These are phyloP conservation scores for Fusarium succisae DNA, from an alignment of 2,329 filamentous ascomycete genomes.

Conservation along the genomic window DNA sequence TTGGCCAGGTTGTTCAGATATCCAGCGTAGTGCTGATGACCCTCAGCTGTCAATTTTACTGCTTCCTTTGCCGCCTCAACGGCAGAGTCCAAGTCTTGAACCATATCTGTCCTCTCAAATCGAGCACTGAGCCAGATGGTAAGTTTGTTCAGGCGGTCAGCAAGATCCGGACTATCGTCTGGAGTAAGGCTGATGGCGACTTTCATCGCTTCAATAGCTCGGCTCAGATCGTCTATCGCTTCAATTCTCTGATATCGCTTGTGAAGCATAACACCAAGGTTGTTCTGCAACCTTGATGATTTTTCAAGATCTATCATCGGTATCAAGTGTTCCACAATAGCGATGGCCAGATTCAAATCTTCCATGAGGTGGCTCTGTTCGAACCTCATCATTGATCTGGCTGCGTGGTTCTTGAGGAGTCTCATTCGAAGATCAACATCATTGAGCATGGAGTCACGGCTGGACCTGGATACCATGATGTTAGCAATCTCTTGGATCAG, in stretches of 20 bases:
- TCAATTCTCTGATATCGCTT: not conserved
- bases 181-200: not conserved
- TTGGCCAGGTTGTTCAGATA: not conserved
- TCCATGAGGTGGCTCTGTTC: not conserved
- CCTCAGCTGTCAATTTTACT: not conserved
- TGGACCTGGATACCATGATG: not conserved
- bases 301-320: accelerated
- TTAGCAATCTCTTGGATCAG: not conserved
- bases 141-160: not conserved
- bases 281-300: not conserved
- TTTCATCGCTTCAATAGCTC: not conserved
- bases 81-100: not conserved
- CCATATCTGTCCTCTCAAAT: not conserved
- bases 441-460: not conserved
- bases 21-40: not conserved
- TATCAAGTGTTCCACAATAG: not conserved
- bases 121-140: not conserved
- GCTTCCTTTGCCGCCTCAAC: not conserved
- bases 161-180: not conserved
- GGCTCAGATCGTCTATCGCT: not conserved
- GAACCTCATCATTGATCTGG: not conserved
- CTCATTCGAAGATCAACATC: not conserved
- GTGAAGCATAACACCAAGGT: not conserved
- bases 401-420: not conserved
- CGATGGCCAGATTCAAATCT: not conserved